Evolutionary conservation across 441 rosid genomes (phyloP), one percentile per base, ranked within the genome.

Genomic region (Adansonia rubrostipa): DNA sequence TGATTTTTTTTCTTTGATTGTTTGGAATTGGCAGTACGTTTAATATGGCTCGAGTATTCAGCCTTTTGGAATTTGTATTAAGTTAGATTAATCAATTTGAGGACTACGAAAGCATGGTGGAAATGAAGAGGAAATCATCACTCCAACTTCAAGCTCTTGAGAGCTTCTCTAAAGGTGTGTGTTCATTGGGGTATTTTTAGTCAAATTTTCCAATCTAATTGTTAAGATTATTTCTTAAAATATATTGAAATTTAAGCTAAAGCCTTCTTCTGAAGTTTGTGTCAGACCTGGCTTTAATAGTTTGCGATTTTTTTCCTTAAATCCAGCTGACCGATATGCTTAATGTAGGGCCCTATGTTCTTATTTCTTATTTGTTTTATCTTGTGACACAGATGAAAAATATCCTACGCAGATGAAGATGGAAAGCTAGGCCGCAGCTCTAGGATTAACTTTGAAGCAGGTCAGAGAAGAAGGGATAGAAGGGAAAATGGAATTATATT

Each of bases 101-200:
- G 66, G 58, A 54, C 24, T 74, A 63, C 42, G 73, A 62, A 63
- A 28, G 7, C 42, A 22, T 36, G n/a, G 76, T 82, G 80, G 88
- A 87, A 54, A 87, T 83, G 86, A 92, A 87, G 91, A 94, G 87
- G 84, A 94, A 96, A 85, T 86, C 97, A 17, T 85, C 90, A 11
- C 77, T 70, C 44, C 97, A 92, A 86, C 89, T 89, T 86, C 83
- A 88, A 83, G 88, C 93, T 63, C 95, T 94, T 42, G 89, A 90
- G 84, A 77, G 76, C 68, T 87, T 89, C 78, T 96, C 87, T 84
- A 84, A 87, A 54, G 92, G 99, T 93, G 50, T 14, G 11, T 50
- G 24, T 67, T 48, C 19, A 42, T 66, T 14, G 53, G 14, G 11
- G 36, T 14, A 3, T 60, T 74, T 68, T 54, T 54, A 2, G 10